phyloP scores from a whole-genome alignment of 2,329 filamentous ascomycete genomes.

The Fusarium sp. region DNA sequence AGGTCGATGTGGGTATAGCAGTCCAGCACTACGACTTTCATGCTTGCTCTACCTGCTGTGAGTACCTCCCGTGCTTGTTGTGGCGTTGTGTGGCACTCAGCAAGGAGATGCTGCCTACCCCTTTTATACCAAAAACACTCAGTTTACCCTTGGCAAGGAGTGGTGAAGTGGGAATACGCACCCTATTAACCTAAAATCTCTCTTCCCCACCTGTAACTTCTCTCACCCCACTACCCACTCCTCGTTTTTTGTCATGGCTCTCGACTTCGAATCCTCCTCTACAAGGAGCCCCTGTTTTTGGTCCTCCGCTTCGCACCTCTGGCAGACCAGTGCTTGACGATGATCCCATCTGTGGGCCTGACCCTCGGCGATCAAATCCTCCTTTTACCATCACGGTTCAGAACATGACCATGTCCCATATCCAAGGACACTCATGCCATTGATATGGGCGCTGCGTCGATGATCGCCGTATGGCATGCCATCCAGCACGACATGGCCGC shows the following conservation, averaged over 20 bases:
- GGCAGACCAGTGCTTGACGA: neutral
- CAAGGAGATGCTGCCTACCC: neutral
- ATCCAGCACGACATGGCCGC: too few species aligned
- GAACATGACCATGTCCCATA: too few species aligned
- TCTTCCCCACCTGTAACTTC: neutral
- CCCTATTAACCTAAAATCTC: neutral
- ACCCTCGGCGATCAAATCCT: accelerated
- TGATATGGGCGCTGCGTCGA: too few species aligned
- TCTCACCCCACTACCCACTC: constrained; percentile 1
- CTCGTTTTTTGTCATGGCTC: neutral
- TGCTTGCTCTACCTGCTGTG: neutral
- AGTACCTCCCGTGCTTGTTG: neutral
- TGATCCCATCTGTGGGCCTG: too few species aligned
- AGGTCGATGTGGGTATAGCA: neutral
- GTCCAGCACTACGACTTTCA: too few species aligned
- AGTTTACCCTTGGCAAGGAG: neutral
- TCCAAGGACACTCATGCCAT: too few species aligned
- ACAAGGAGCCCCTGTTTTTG: neutral
- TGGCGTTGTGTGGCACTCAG: neutral
- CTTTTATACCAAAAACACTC: neutral
- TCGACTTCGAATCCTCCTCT: neutral
- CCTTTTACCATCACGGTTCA: too few species aligned
- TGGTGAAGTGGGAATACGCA: neutral
- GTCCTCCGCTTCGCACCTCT: neutral
- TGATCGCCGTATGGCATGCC: too few species aligned